phyloP scores from a whole-genome alignment of 495 filamentous ascomycete species.

The Aspergillus sclerotioniger region DNA sequence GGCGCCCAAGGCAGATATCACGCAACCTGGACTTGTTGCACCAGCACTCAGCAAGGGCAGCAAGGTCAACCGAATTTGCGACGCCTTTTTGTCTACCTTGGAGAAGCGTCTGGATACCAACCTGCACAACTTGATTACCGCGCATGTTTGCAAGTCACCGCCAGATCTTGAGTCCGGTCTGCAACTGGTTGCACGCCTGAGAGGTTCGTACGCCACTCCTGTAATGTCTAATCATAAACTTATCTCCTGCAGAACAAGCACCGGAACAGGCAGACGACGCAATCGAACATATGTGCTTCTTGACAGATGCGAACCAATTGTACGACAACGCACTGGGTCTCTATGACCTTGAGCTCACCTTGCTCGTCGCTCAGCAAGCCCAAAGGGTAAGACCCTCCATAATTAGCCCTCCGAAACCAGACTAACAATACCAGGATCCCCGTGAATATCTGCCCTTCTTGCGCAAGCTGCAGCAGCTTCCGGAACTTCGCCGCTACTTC shows the following conservation, averaged over 20 bases:
- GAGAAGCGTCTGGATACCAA: slow-evolving; percentile 62
- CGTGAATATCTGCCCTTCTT: slow-evolving; percentile 95
- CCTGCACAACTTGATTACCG: slow-evolving; percentile 90
- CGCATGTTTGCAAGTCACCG: slow-evolving; percentile 88
- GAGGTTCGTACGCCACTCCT: slow-evolving; percentile 42
- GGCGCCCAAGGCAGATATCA: slow-evolving; percentile 23
- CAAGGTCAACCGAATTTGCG: slow-evolving; percentile 86
- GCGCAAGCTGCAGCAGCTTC: slow-evolving; percentile 74
- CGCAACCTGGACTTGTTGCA: slow-evolving; percentile 4
- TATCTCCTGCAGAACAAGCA: slow-evolving; percentile 48
- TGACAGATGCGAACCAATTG: slow-evolving; percentile 89
- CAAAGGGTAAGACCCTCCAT: slow-evolving; percentile 58
- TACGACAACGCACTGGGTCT: slow-evolving; percentile 88
- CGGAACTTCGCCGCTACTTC: slow-evolving; percentile 66
- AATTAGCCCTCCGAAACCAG: background rate
- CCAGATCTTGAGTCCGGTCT: slow-evolving; percentile 87
- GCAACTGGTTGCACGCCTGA: slow-evolving; percentile 68
- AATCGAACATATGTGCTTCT: slow-evolving; percentile 93
- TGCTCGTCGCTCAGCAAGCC: slow-evolving; percentile 91
- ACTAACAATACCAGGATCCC: slow-evolving; percentile 58
- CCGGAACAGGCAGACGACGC: slow-evolving; percentile 74
- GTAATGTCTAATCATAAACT: slow-evolving; percentile 10
- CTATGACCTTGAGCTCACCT: slow-evolving; percentile 84
- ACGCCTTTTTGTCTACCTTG: slow-evolving; percentile 73
- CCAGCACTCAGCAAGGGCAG: slow-evolving; percentile 33